Percentiles rank a stretch among this genome's conserved stretches.
Evolutionary conservation across 2,329 filamentous ascomycete genomes (phyloP).

Genomic region (Boeremia lycopersici): DNA sequence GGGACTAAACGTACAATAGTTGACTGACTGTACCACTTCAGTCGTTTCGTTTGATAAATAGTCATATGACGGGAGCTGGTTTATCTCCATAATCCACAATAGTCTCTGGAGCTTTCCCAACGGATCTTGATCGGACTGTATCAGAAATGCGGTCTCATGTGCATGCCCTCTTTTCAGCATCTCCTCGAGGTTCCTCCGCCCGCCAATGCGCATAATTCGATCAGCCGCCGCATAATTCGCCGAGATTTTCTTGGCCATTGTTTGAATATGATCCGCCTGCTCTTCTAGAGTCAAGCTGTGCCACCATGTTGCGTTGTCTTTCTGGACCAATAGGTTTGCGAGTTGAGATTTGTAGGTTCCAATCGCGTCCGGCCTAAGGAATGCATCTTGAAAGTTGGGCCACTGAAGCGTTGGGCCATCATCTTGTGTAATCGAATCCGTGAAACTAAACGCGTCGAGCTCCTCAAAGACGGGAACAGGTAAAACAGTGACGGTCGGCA

Average conservation of each 20-base stretch:
- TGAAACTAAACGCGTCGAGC: background rate
- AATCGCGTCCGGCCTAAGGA: background rate
- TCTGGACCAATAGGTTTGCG: background rate
- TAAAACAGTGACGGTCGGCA: background rate
- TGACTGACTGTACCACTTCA: constrained; percentile 39
- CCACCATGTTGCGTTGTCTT: constrained; percentile 12
- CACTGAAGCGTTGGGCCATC: background rate
- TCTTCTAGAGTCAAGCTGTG: constrained; percentile 2
- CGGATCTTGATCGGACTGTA: constrained; percentile 21
- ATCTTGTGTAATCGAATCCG: background rate
- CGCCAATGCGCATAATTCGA: constrained; percentile 15
- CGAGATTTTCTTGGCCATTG: constrained; percentile 2
- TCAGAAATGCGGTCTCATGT: constrained; percentile 23
- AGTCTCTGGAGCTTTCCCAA: constrained; percentile 24
- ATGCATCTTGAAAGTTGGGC: background rate
- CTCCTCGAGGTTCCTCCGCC: constrained; percentile 21
- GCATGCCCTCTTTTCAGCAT: constrained; percentile 17
- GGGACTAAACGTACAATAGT: constrained; percentile 33
- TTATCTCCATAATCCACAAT: constrained; percentile 21
- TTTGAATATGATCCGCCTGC: constrained; percentile 1
- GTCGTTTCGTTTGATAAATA: constrained; percentile 31
- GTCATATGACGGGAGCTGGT: constrained; percentile 31
- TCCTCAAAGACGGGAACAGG: background rate
- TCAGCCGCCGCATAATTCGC: constrained; percentile 5
- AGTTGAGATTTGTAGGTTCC: constrained; percentile 7